These are phyloP conservation scores for Starmera caribaea DNA, from an alignment of 805 yeast species.

Conservation along the genomic window DNA sequence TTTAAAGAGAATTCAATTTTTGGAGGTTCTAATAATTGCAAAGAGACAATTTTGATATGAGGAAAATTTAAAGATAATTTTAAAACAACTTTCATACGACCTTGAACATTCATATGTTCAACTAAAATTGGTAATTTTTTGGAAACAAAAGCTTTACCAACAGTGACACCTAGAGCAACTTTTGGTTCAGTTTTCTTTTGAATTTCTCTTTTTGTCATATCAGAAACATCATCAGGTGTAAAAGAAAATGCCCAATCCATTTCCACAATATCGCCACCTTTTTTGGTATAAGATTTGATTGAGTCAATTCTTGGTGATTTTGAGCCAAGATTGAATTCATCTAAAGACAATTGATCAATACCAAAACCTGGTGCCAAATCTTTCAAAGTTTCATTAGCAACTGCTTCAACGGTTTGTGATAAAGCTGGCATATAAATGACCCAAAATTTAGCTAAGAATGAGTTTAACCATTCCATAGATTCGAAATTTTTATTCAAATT, in stretches of 20 bases:
- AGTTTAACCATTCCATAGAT: slow-evolving; percentile 76
- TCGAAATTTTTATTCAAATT: slow-evolving; percentile 54
- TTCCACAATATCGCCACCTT: slow-evolving; percentile 58
- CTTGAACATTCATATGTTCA: slow-evolving; percentile 71
- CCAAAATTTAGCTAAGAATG: slow-evolving; percentile 75
- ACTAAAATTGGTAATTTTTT: slow-evolving; percentile 70
- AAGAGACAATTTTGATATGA: slow-evolving; percentile 63
- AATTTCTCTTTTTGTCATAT: slow-evolving; percentile 71
- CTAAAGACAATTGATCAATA: slow-evolving; percentile 62
- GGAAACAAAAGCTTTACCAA: slow-evolving; percentile 74
- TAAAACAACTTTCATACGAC: slow-evolving; percentile 56
- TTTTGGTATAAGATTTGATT: slow-evolving; percentile 62
- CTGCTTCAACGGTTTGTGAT: slow-evolving; percentile 61
- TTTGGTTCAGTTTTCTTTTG: slow-evolving; percentile 67
- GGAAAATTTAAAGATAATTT: slow-evolving; percentile 60
- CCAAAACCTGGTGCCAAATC: slow-evolving; percentile 79
- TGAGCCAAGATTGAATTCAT: slow-evolving; percentile 72
- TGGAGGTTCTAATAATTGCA: slow-evolving; percentile 71
- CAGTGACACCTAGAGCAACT: slow-evolving; percentile 69
- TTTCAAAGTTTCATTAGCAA: slow-evolving; percentile 57
- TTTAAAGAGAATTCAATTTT: slow-evolving; percentile 69
- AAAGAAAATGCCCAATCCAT: slow-evolving; percentile 82
- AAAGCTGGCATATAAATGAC: slow-evolving; percentile 82
- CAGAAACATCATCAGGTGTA: slow-evolving; percentile 74
- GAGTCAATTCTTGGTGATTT: slow-evolving; percentile 71